Evolutionary conservation across 768 basidiomycete genomes (phyloP), one percentile per base, ranked within the genome.

Genomic region (Rhizopogon roseolus): DNA sequence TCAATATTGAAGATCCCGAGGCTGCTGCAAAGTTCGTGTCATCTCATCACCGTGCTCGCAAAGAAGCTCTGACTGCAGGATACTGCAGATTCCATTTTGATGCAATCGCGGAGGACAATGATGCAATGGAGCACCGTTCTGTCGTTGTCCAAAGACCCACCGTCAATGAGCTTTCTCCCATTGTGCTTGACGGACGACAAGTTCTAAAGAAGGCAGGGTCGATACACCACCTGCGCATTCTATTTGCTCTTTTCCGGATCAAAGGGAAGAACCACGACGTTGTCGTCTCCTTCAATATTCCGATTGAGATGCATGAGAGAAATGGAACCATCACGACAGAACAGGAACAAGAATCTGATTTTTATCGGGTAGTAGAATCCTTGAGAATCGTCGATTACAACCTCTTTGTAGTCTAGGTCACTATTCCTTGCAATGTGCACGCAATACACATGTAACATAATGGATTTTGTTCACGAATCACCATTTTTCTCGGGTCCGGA

Each of bases 51-150:
- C 14, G 11, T 36, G 45, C 29, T 34, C 22, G 19, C 45, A 14
- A 10, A 32, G 45, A 46, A 36, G 19, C 34, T 48, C 46, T 48
- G 46, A 48, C 41, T 49, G 29, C 27, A 51, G 17, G 11, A 50
- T 53, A n/a, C 50, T 57, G 51, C 69, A 99, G 96, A 68, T 93
- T 87, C 62, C 95, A 97, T 72, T 97, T 97, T 59, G 79, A 84
- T 50, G 87, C 93, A 1, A 71, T 98, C 41, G 95, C 94, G 11
- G 84, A 96, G 62, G 97, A 98, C 71, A 98, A 97, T 64, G 73
- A 79, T 22, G 91, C 96, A 6, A 58, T 69, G 40, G 34, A 48
- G 16, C 22, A 48, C 22, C 2, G n/a, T 36, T 48, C 19, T 19
- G 29, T 22, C 34, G 16, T 37, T 6, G 8, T 37, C 1, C 34